Conservation (phyloP, 108 stramenopile genomes). For the Skeletonema potamos region DNA sequence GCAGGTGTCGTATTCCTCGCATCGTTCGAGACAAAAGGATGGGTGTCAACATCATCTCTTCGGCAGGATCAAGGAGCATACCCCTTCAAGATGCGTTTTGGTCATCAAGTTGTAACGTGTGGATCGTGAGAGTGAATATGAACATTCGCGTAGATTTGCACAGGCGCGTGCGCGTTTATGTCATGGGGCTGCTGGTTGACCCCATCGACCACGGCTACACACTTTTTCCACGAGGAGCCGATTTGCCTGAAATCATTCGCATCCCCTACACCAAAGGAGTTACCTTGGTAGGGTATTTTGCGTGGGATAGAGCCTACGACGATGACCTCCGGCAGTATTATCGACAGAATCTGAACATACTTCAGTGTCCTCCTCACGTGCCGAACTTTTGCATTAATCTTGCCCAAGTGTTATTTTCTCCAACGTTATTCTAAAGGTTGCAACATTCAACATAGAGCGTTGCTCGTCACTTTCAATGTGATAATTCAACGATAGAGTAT, state of each 20-base stretch:
- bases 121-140: neutral
- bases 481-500: too few relatives aligned
- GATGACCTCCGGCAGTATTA: neutral
- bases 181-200: neutral
- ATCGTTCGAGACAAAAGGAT: neutral
- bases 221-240: neutral
- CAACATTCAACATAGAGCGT: too few relatives aligned
- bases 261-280: neutral
- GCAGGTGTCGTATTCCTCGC: neutral
- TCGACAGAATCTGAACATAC: neutral
- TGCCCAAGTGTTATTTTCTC: neutral
- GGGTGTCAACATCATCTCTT: neutral
- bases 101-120: neutral
- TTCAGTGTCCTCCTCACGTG: neutral
- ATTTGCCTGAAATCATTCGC: neutral
- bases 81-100: neutral
- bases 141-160: neutral
- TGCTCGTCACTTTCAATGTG: too few relatives aligned
- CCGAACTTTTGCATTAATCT: neutral
- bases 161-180: neutral
- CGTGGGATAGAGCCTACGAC: neutral
- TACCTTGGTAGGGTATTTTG: neutral
- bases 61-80: neutral
- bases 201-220: neutral
- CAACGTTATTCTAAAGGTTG: neutral